Evolutionary conservation across 768 basidiomycete species (phyloP).

Genomic region (Amanita brunnescens): DNA sequence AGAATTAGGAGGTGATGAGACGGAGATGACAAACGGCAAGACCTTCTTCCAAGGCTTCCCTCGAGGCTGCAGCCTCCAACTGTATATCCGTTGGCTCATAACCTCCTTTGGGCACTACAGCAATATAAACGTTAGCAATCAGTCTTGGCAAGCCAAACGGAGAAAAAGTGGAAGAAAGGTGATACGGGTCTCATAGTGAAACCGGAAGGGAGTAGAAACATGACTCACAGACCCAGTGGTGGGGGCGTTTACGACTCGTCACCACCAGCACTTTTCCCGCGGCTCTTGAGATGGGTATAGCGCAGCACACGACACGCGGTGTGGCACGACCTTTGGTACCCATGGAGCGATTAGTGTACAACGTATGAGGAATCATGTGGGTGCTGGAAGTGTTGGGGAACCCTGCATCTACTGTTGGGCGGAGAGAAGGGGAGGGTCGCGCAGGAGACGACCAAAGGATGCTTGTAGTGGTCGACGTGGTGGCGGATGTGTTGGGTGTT

Average conservation of each 20-base stretch:
- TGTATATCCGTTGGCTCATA: conserved; percentile 77
- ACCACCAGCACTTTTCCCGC: conserved; percentile 75
- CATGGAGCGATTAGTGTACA: conserved; percentile 25
- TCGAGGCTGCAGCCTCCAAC: conserved; percentile 80
- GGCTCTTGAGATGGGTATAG: conserved; percentile 71
- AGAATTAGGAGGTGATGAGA: conserved; percentile 65
- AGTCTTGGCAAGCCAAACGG: conserved; percentile 1
- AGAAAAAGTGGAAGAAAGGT: conserved; percentile 8
- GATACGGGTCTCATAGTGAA: conserved; percentile 1
- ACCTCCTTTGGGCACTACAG: conserved; percentile 84
- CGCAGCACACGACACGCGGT: conserved; percentile 85
- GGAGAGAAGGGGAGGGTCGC: conserved; percentile 11
- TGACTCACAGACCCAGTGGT: conserved; percentile 84
- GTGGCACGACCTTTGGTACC: conserved; percentile 68
- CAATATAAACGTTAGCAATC: background rate
- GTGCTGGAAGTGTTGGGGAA: conserved; percentile 17
- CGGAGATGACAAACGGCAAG: conserved; percentile 73
- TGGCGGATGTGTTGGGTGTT: background rate
- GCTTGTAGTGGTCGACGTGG: conserved; percentile 11
- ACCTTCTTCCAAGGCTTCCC: conserved; percentile 96
- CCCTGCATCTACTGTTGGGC: conserved; percentile 20
- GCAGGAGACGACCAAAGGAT: conserved; percentile 15
- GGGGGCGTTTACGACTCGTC: conserved; percentile 75
- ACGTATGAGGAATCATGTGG: conserved; percentile 7
- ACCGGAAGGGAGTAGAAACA: conserved; percentile 9